phyloP scores from a whole-genome alignment of 2,329 filamentous ascomycete genomes.

The Conoideocrella luteorostrata region DNA sequence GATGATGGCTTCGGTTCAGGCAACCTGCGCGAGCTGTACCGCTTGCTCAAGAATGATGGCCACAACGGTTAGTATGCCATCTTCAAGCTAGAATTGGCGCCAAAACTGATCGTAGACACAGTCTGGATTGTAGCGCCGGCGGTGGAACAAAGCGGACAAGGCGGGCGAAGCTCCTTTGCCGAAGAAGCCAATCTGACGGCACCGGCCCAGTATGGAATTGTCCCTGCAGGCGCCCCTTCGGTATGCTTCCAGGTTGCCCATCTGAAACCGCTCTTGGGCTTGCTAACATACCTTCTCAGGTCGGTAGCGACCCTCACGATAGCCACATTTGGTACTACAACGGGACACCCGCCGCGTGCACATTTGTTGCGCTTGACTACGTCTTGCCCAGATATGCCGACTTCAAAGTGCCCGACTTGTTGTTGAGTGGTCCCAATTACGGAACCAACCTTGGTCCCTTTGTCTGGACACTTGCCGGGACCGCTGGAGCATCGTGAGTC shows the following conservation, averaged over 20 bases:
- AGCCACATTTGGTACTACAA: slow-evolving; percentile 55
- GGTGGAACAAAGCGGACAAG: slow-evolving; percentile 23
- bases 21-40: slow-evolving; percentile 23
- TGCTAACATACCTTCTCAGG: slow-evolving; percentile 10
- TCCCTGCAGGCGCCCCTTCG: slow-evolving; percentile 22
- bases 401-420: slow-evolving; percentile 44
- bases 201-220: slow-evolving; percentile 20
- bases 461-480: slow-evolving; percentile 45
- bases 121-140: slow-evolving; percentile 25
- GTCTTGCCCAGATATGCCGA: slow-evolving; percentile 43
- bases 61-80: slow-evolving; percentile 18
- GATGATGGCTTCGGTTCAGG: slow-evolving; percentile 25
- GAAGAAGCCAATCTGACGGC: slow-evolving; percentile 20
- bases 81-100: background rate
- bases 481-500: slow-evolving; percentile 36
- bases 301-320: slow-evolving; percentile 44
- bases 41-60: slow-evolving; percentile 20
- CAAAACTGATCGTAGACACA: slow-evolving; percentile 5
- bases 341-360: slow-evolving; percentile 49
- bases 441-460: slow-evolving; percentile 49
- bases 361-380: slow-evolving; percentile 50
- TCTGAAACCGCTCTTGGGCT: background rate
- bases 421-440: slow-evolving; percentile 50
- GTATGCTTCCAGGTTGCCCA: slow-evolving; percentile 10
- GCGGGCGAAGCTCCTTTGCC: slow-evolving; percentile 22